phyloP scores from a whole-genome alignment of 2,329 filamentous ascomycete genomes.

The Claviceps quebecensis region DNA sequence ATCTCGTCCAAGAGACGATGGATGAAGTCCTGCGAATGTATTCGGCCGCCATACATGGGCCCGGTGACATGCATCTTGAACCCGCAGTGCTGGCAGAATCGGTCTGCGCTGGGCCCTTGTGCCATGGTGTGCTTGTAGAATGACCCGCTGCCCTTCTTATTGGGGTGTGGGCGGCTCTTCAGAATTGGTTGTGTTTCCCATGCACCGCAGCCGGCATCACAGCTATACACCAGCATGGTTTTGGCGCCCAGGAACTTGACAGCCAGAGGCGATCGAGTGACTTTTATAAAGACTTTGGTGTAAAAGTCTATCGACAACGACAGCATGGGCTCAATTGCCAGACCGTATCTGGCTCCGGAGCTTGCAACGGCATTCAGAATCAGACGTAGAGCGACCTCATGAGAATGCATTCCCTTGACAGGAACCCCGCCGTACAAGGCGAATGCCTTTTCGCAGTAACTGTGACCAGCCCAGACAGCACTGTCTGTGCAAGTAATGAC shows the following conservation, averaged over 20 bases:
- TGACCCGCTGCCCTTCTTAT: constrained; percentile 54
- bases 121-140: constrained; percentile 71
- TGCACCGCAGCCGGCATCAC: constrained; percentile 79
- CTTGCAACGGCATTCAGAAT: constrained; percentile 72
- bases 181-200: constrained; percentile 75
- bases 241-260: constrained; percentile 87
- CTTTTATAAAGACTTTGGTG: constrained; percentile 71
- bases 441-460: constrained; percentile 88
- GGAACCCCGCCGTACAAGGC: constrained; percentile 87
- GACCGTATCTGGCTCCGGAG: constrained; percentile 70
- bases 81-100: constrained; percentile 69
- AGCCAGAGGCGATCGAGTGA: constrained; percentile 64
- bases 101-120: constrained; percentile 52
- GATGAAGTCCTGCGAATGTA: constrained; percentile 78
- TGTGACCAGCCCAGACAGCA: constrained; percentile 84
- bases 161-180: constrained; percentile 48
- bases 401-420: constrained; percentile 69
- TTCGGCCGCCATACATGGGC: constrained; percentile 85
- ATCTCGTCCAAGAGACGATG: constrained; percentile 62
- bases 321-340: constrained; percentile 79
- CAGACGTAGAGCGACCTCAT: constrained; percentile 78
- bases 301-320: constrained; percentile 97
- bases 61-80: constrained; percentile 77
- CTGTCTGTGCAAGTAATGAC: constrained; percentile 96
- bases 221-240: constrained; percentile 86